A percentile compares a stretch with the other conserved stretches of the same genome.
phyloP scores from a whole-genome alignment of 2,329 filamentous ascomycete genomes.

The Alternaria incomplexa region DNA sequence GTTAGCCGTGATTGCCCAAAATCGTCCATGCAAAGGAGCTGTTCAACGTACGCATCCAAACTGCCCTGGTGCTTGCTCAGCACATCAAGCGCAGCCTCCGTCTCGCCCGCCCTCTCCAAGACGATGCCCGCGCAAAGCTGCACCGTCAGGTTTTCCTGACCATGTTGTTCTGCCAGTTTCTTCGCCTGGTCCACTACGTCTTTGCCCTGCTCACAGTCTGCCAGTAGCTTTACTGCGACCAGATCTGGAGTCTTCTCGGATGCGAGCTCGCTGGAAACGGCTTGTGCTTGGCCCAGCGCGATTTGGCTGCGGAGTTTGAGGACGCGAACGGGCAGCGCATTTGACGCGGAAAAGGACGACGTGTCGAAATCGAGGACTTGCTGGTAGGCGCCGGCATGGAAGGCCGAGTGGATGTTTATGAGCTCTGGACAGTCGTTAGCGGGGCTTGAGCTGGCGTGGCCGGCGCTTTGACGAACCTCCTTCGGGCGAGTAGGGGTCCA shows the following conservation, averaged over 20 bases:
- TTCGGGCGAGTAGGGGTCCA: slow-evolving; percentile 68
- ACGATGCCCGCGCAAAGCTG: slow-evolving; percentile 84
- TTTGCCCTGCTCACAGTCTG: slow-evolving; percentile 61
- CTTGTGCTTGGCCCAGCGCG: slow-evolving; percentile 77
- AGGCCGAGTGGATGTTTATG: slow-evolving; percentile 70
- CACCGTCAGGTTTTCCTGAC: slow-evolving; percentile 75
- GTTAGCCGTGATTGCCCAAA: slow-evolving; percentile 1
- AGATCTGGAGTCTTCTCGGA: slow-evolving; percentile 72
- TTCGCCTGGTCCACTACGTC: slow-evolving; percentile 65
- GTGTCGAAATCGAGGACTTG: slow-evolving; percentile 86
- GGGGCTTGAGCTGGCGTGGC: neutral
- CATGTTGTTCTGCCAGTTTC: slow-evolving; percentile 69
- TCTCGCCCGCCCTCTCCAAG: slow-evolving; percentile 77
- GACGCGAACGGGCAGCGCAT: slow-evolving; percentile 76
- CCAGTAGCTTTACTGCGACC: slow-evolving; percentile 76
- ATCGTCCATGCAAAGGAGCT: neutral
- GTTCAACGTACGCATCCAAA: slow-evolving; percentile 67
- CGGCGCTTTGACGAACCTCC: slow-evolving; percentile 56
- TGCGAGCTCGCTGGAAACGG: slow-evolving; percentile 72
- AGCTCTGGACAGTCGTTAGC: slow-evolving; percentile 58
- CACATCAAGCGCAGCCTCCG: slow-evolving; percentile 83
- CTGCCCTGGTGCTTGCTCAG: slow-evolving; percentile 85
- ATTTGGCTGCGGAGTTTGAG: slow-evolving; percentile 83
- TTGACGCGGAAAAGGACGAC: slow-evolving; percentile 77
- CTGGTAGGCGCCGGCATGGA: slow-evolving; percentile 81